Conservation (phyloP, 129 eudicot species). For the Erigeron canadensis region DNA sequence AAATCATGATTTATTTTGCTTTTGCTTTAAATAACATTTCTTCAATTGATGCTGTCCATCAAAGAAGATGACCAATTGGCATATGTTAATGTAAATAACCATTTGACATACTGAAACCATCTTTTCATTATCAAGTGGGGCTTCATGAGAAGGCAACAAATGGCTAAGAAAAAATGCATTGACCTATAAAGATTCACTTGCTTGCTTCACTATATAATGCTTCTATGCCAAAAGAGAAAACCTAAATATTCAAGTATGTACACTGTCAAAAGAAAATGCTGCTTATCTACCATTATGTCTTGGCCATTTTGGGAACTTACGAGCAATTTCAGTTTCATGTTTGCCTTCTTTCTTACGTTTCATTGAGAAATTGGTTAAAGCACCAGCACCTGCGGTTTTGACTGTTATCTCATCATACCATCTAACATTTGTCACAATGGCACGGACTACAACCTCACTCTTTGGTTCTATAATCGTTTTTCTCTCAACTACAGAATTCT, state of each 20-base stretch:
- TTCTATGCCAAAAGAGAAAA: slow-evolving; percentile 20
- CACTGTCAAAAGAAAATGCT: slow-evolving; percentile 16
- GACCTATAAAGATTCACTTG: slow-evolving; percentile 46
- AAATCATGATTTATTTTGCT: not conserved
- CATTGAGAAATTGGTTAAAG: slow-evolving; percentile 37
- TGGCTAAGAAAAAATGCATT: not conserved
- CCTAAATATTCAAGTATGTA: slow-evolving; percentile 30
- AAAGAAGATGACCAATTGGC: not conserved
- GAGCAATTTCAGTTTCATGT: slow-evolving; percentile 29
- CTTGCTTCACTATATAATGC: slow-evolving; percentile 16
- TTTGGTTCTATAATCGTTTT: slow-evolving; percentile 42
- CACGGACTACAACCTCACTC: slow-evolving; percentile 48
- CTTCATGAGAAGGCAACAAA: not conserved
- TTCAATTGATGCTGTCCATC: not conserved
- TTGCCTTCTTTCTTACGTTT: slow-evolving; percentile 42
- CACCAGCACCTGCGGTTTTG: slow-evolving; percentile 34
- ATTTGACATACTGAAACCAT: not conserved
- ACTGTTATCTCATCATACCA: slow-evolving; percentile 44
- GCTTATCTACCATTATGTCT: slow-evolving; percentile 32
- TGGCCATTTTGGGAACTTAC: slow-evolving; percentile 48
- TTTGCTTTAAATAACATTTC: not conserved
- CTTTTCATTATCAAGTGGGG: not conserved
- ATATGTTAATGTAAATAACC: not conserved
- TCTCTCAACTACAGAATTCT: slow-evolving; percentile 58
- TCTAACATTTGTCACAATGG: slow-evolving; percentile 57